phyloP scores from a whole-genome alignment of 495 filamentous ascomycete genomes.

The Monascus purpureus region DNA sequence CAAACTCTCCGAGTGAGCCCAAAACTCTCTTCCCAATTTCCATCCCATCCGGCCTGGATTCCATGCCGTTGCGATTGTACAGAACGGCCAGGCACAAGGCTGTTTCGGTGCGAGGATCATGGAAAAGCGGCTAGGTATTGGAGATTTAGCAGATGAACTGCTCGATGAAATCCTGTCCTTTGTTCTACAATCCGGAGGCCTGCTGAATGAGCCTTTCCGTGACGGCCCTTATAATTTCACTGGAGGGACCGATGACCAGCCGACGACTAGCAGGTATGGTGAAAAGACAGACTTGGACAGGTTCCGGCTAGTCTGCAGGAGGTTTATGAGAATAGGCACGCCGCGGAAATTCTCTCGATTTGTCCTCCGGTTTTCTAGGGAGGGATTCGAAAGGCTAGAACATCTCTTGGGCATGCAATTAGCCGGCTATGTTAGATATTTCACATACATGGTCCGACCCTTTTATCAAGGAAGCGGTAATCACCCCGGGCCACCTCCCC shows the following conservation, averaged over 20 bases:
- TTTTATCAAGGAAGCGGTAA: constrained; percentile 45
- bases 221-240: constrained; percentile 4
- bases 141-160: constrained; percentile 45
- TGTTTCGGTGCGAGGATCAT: constrained; percentile 19
- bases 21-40: too few species aligned
- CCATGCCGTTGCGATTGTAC: constrained; percentile 3
- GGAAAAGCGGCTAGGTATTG: constrained; percentile 26
- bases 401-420: constrained; percentile 37
- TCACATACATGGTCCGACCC: constrained; percentile 59
- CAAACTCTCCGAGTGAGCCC: too few species aligned
- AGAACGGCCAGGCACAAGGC: constrained; percentile 25
- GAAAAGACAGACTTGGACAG: constrained; percentile 27
- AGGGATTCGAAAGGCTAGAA: constrained; percentile 43
- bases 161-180: constrained; percentile 39
- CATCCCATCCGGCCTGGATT: background rate
- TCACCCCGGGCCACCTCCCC: constrained; percentile 16
- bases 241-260: background rate
- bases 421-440: constrained; percentile 47
- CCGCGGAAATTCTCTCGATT: constrained; percentile 47
- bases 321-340: constrained; percentile 47
- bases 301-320: constrained; percentile 46
- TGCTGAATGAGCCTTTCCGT: constrained; percentile 3
- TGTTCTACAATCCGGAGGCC: constrained; percentile 10
- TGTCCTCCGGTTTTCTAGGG: constrained; percentile 42
- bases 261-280: constrained; percentile 4